Evolutionary conservation across 164 flowering plant genomes (phyloP).

Genomic region (Malania oleifera): DNA sequence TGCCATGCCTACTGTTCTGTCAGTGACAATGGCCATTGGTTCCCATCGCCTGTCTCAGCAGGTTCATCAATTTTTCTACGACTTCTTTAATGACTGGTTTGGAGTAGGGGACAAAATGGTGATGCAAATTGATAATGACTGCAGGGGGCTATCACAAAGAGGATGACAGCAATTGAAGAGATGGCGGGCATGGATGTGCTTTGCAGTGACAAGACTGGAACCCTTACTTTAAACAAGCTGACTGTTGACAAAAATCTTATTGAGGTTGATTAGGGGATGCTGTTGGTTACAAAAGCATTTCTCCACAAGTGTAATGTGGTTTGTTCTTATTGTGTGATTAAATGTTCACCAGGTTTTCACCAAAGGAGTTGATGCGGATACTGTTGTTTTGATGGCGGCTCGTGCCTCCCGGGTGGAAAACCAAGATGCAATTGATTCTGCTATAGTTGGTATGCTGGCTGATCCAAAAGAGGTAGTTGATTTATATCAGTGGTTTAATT

Average conservation of each 20-base stretch:
- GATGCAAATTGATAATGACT: constrained; percentile 9
- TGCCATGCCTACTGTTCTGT: constrained; percentile 89
- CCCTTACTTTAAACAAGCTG: constrained; percentile 77
- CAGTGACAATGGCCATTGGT: constrained; percentile 91
- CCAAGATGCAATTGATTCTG: constrained; percentile 79
- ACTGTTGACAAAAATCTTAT: constrained; percentile 78
- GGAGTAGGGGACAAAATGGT: neutral
- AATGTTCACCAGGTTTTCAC: constrained; percentile 44
- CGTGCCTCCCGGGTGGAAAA: constrained; percentile 72
- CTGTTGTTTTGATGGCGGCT: constrained; percentile 83
- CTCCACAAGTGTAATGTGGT: neutral
- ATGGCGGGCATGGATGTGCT: constrained; percentile 99
- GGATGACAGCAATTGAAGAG: constrained; percentile 98
- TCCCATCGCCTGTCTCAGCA: constrained; percentile 80
- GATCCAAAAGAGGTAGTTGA: constrained; percentile 68
- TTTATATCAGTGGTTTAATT: neutral
- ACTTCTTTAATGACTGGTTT: neutral
- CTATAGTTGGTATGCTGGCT: constrained; percentile 77
- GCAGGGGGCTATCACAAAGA: constrained; percentile 94
- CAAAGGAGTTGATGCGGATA: constrained; percentile 62
- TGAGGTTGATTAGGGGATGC: constrained; percentile 41
- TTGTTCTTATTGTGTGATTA: neutral
- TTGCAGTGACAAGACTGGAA: constrained; percentile 95
- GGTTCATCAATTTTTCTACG: constrained; percentile 32
- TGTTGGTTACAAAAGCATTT: neutral